phyloP scores from a whole-genome alignment of 345 rosid genomes.

The Aethionema arabicum region DNA sequence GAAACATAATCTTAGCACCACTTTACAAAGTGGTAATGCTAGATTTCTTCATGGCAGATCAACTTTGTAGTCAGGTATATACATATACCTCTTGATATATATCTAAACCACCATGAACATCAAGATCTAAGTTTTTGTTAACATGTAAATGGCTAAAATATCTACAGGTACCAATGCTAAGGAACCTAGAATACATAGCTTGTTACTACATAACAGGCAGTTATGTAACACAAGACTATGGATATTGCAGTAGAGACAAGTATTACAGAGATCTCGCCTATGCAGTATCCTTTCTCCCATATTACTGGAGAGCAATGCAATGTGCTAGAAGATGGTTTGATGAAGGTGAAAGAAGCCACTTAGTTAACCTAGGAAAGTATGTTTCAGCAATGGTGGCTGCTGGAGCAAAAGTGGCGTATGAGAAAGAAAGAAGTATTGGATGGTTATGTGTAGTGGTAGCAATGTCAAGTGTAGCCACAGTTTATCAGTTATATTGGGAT shows the following conservation, averaged over 20 bases:
- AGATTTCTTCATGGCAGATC: constrained; percentile 99
- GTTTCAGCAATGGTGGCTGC: constrained; percentile 98
- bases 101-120: neutral
- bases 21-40: constrained; percentile 97
- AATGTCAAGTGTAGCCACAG: constrained; percentile 80
- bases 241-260: constrained; percentile 74
- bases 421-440: constrained; percentile 59
- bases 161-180: constrained; percentile 70
- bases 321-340: constrained; percentile 97
- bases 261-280: constrained; percentile 86
- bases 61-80: constrained; percentile 88
- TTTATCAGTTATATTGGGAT: constrained; percentile 98
- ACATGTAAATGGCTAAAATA: constrained; percentile 9
- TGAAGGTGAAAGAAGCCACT: constrained; percentile 71
- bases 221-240: constrained; percentile 83
- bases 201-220: constrained; percentile 95
- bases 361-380: constrained; percentile 86
- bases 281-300: constrained; percentile 94
- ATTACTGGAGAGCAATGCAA: constrained; percentile 99
- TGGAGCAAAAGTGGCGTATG: constrained; percentile 87
- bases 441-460: constrained; percentile 72
- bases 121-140: constrained; percentile 9
- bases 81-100: neutral
- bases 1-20: constrained; percentile 84
- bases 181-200: constrained; percentile 79